Base-by-base conservation (phyloP, 1,284 basidiomycete genomes). In the Puccinia polysora region DNA sequence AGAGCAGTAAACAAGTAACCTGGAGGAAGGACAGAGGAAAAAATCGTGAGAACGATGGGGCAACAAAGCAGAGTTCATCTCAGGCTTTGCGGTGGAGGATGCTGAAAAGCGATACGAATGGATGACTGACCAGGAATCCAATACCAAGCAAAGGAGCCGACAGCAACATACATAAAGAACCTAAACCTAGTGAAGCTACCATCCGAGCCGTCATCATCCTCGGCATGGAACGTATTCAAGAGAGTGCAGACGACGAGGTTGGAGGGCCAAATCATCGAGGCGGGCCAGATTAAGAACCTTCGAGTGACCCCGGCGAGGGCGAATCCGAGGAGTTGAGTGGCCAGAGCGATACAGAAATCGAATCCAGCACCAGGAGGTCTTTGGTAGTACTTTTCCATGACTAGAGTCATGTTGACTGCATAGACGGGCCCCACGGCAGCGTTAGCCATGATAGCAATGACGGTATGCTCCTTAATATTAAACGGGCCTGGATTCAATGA, bases 211-310 rank as follows among this genome's bases (percentile, higher is more conserved):
- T 72, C 69, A 63, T 72, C 69, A 74, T 95, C 90, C 76, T 97
- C 95, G 15, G 96, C 95, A 78, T 99, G 96, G 12, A 98, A 83
- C 1, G 94, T 95, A 79, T 98, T 99, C 78, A 99, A 83, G 63
- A 95, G 82, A 15, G 95, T 95, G 76, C 92, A 92, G 0, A 86
- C 85, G 53, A 96, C 89, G 38, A 98, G 83, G 78, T 95, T 93
- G 79, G 90, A 88, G 0, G 96, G 96, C 96, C 96, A 98, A 64
- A 98, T 88, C 90, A 98, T 93, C 75, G 89, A 89, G 1, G 94
- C 93, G 0, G 96, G 96, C 89, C 89, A 92, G 0, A 96, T 90
- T 75, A 95, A 82, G 80, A 93, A 90, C n/a, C 88, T 83, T 63
- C 90, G 82, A 76, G 87, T 88, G 43, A 93, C 77, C 0, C 95